phyloP scores from a whole-genome alignment of 2,329 filamentous ascomycete genomes.

The Septoria linicola region DNA sequence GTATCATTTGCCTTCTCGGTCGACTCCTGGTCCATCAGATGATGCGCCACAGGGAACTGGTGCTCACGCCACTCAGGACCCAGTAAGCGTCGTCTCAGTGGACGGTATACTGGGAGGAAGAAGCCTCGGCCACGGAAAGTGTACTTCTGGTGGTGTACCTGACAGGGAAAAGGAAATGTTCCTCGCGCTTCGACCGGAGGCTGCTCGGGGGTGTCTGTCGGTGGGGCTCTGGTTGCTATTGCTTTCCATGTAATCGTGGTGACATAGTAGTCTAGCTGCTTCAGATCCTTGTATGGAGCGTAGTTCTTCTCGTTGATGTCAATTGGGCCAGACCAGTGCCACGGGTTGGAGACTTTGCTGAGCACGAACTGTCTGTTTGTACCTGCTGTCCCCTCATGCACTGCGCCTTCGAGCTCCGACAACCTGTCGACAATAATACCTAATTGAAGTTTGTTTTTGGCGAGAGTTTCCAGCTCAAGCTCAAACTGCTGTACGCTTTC shows the following conservation, averaged over 20 bases:
- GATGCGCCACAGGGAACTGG: conserved; percentile 9
- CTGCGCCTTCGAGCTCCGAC: conserved; percentile 27
- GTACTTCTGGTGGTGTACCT: neutral
- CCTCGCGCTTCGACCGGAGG: neutral
- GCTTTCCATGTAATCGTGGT: conserved; percentile 41
- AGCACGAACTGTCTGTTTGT: conserved; percentile 15
- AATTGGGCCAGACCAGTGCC: conserved; percentile 49
- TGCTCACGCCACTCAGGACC: conserved; percentile 5
- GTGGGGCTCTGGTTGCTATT: neutral
- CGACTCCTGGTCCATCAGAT: conserved; percentile 6
- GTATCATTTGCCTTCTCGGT: conserved; percentile 8
- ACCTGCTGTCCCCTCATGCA: neutral
- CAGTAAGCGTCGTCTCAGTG: neutral
- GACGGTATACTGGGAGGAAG: conserved; percentile 2
- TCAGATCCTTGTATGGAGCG: conserved; percentile 45
- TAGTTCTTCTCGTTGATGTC: conserved; percentile 43
- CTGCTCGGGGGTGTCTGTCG: neutral
- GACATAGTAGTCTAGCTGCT: conserved; percentile 48
- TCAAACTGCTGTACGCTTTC: conserved; percentile 24
- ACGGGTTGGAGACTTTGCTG: conserved; percentile 24
- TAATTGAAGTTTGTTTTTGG: conserved; percentile 48
- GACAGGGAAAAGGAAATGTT: neutral
- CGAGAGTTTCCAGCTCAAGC: conserved; percentile 49
- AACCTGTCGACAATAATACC: conserved; percentile 43
- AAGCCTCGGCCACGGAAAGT: neutral